Evolutionary conservation across 2,329 filamentous ascomycete genomes (phyloP), one percentile per base, ranked within the genome.

Genomic region (Aspergillus sojae): DNA sequence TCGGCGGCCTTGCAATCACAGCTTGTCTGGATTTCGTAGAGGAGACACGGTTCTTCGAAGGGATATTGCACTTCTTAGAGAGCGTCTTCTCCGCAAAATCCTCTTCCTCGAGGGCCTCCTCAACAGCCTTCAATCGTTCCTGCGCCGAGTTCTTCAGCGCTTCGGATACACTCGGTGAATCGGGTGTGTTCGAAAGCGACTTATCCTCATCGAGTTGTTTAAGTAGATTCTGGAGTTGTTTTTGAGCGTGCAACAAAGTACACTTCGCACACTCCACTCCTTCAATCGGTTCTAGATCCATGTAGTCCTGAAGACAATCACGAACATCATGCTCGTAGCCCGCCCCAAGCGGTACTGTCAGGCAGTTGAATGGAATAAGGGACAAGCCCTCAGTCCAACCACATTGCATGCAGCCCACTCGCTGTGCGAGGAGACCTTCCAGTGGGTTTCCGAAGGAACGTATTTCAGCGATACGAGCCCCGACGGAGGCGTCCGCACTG

Each of bases 191-290:
- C 1, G 70, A 62, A 12, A 68, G 62, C n/a, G 66, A 67, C 5
- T 71, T 67, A 36, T 80, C 80, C 4, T 81, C 78, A n/a, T 80
- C 73, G 28, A 79, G 70, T 30, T 77, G 72, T 19, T 69, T 69
- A 10, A 84, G 67, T 56, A 85, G 70, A 63, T 77, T 81, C 63
- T 85, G 80, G 16, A 85, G 78, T 61, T 90, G 77, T 41, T 81
- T 79, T 60, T 86, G 83, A 11, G 84, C 81, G 23, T 82, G 79
- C 11, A 94, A 78, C 1, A 97, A 84, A 0, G 94, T 97, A 78
- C 95, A 99, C 71, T 94, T 96, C 19, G 89, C 87, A 77, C 95
- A 99, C 73, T 97, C 91, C 2, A 98, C 94, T 0, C 92, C 93
- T 68, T 93, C 89, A 62, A 99, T 97, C 1, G 86, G 84, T 74